Conservation (phyloP, 768 basidiomycete species). For the Leccinum olivaceopallidum region DNA sequence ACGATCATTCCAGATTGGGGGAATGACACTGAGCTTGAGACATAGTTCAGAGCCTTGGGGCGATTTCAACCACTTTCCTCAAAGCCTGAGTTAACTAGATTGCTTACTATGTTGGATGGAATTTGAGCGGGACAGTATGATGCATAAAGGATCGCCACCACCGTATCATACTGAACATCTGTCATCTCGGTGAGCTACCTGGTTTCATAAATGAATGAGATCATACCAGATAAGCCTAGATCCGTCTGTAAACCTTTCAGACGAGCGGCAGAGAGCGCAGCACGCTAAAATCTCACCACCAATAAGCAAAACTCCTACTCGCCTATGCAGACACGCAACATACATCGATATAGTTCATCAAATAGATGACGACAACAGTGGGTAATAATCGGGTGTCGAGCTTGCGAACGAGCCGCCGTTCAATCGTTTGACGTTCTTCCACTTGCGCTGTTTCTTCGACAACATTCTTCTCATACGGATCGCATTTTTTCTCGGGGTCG, state of each 20-base stretch:
- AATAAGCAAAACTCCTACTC: neutral
- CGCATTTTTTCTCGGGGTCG: constrained; percentile 15
- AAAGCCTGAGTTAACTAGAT: neutral
- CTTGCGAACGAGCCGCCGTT: constrained; percentile 47
- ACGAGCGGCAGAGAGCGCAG: constrained; percentile 50
- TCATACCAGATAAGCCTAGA: constrained; percentile 43
- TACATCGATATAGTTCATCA: constrained; percentile 74
- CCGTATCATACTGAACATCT: constrained; percentile 57
- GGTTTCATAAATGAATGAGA: neutral
- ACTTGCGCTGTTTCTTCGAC: neutral
- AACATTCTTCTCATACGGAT: constrained; percentile 6
- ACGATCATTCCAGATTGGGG: neutral
- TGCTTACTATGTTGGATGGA: constrained; percentile 17
- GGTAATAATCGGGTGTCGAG: constrained; percentile 59
- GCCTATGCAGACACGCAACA: constrained; percentile 6
- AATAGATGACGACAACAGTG: constrained; percentile 56
- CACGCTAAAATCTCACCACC: constrained; percentile 36
- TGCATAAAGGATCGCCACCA: constrained; percentile 56
- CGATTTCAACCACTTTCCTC: neutral
- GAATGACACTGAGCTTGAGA: constrained; percentile 41
- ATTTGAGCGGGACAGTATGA: constrained; percentile 66
- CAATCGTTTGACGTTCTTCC: constrained; percentile 14
- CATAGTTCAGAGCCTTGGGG: constrained; percentile 51
- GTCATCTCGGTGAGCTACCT: neutral
- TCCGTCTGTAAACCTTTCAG: constrained; percentile 53